These are phyloP conservation scores for Thermochaetoides thermophila DNA, from an alignment of 495 filamentous ascomycete species.

Conservation along the genomic window DNA sequence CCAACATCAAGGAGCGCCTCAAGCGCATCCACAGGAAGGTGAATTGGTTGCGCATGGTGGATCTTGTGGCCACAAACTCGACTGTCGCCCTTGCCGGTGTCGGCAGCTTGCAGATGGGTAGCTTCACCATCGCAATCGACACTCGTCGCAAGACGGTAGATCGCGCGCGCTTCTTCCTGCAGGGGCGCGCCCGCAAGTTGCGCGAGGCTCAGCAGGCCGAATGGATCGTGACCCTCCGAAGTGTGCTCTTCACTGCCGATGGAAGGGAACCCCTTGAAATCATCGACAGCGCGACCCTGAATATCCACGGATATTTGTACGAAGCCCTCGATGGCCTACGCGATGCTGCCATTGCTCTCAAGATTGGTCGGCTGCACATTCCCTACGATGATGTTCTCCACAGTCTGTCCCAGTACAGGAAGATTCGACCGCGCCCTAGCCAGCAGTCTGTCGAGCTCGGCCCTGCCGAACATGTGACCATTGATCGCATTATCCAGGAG, in stretches of 20 bases:
- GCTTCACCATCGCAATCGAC: conserved; percentile 73
- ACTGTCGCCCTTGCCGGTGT: conserved; percentile 60
- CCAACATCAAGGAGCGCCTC: conserved; percentile 61
- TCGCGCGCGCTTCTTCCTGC: conserved; percentile 77
- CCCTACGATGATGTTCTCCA: conserved; percentile 72
- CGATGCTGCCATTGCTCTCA: conserved; percentile 79
- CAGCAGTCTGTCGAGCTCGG: conserved; percentile 5
- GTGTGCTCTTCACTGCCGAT: conserved; percentile 74
- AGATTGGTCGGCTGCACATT: conserved; percentile 76
- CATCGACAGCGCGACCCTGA: conserved; percentile 73
- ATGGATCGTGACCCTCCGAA: conserved; percentile 79
- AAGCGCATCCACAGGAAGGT: conserved; percentile 78
- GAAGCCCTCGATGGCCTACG: conserved; percentile 73
- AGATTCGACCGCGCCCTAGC: conserved; percentile 16
- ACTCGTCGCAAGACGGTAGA: conserved; percentile 85
- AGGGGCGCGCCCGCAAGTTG: conserved; percentile 50
- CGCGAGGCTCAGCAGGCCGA: conserved; percentile 71
- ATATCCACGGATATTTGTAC: conserved; percentile 86
- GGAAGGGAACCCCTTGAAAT: conserved; percentile 78
- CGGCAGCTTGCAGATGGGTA: conserved; percentile 71
- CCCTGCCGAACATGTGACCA: conserved; percentile 36
- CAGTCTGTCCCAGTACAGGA: conserved; percentile 38
- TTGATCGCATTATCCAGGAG: conserved; percentile 69
- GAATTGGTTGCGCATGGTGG: conserved; percentile 78
- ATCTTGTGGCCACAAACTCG: conserved; percentile 73